Evolutionary conservation across 129 eudicot genomes (phyloP), one percentile per base, ranked within the genome.

Genomic region (Ambrosia trifida): DNA sequence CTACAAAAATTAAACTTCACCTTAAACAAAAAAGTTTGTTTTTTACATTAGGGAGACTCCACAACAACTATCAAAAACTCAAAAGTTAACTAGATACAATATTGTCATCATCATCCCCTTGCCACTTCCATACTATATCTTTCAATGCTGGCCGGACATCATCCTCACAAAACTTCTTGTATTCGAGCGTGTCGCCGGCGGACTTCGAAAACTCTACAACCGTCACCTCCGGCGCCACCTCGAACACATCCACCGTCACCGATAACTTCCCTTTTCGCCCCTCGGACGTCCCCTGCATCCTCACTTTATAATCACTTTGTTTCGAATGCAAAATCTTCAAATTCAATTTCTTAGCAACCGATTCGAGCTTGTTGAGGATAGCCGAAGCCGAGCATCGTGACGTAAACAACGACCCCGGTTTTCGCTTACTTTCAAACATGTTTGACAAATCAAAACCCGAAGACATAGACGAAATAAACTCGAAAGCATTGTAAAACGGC

Each of bases 71-170:
- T 50, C 4, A 71, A 57, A 71, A n/a, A n/a, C 28, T 61, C 30
- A 13, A 14, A 28, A 28, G n/a, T 36, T 75, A 66, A 24, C 70
- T 77, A 69, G 49, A 53, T 70, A 49, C 18, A 61, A 12, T 78
- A 72, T 76, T 60, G 76, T 24, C 83, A 68, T 93, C 96, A 2
- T 24, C 83, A 68, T 93, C 96, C 1, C 98, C 98, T 82, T 86
- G 96, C 96, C 96, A 89, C 53, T 81, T 87, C 96, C 96, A 89
- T 69, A 89, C 96, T 75, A 89, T 85, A 77, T 89, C 96, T 62
- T 87, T 51, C 3, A 89, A 72, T 24, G 85, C 87, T 30, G 93
- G 94, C 72, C 96, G 79, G 0, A 85, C 82, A 45, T 89, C 90
- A 57, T 84, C 88, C 14, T 89, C 94, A 65, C 87, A 86, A 19